Conservation (phyloP, 2,329 filamentous ascomycete genomes). For the Bipolaris victoriae region DNA sequence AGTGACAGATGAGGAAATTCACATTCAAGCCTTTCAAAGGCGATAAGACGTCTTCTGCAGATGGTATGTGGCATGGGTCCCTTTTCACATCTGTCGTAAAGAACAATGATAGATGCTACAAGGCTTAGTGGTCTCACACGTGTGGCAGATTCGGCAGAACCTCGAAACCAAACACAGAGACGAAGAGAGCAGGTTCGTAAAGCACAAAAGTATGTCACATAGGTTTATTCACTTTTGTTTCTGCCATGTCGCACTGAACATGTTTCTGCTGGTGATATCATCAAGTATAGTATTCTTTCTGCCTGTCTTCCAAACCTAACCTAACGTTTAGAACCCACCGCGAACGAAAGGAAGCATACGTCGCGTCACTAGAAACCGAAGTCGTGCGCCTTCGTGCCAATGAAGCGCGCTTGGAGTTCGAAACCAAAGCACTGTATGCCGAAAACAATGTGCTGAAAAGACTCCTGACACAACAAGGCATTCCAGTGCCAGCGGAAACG, state of each 20-base stretch:
- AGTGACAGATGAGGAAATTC: constrained; percentile 18
- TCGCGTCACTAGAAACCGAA: constrained; percentile 37
- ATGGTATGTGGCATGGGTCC: neutral
- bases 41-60: constrained; percentile 1
- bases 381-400: constrained; percentile 39
- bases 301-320: neutral
- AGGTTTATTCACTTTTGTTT: neutral
- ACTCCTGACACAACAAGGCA: constrained; percentile 26
- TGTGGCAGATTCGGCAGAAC: neutral
- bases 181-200: neutral
- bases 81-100: neutral
- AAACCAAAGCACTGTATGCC: constrained; percentile 31
- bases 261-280: neutral
- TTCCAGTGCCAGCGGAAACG: constrained; percentile 13
- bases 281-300: neutral
- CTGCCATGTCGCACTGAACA: neutral
- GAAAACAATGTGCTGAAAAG: constrained; percentile 32
- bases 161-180: neutral
- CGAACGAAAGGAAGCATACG: constrained; percentile 45
- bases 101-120: neutral
- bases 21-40: constrained; percentile 21
- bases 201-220: neutral
- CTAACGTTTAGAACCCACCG: constrained; percentile 32
- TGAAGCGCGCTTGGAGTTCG: constrained; percentile 37
- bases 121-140: neutral